Evolutionary conservation across 2,329 filamentous ascomycete genomes (phyloP).

Genomic region (Penicillium sp.): DNA sequence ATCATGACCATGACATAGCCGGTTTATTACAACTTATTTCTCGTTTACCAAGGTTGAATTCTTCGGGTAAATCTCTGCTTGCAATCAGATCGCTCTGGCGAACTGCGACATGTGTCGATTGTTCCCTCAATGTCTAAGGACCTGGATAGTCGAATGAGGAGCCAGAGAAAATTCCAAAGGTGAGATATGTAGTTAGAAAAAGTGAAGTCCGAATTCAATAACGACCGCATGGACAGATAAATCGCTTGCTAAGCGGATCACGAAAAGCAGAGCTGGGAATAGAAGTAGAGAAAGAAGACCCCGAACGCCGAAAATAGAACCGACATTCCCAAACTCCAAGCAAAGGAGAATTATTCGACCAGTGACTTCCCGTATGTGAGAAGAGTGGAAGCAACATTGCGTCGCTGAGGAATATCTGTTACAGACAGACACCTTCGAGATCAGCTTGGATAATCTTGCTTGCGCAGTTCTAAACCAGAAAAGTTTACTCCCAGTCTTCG

Average conservation of each 20-base stretch:
- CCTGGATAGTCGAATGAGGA: background rate
- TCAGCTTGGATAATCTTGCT: background rate
- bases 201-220: conserved; percentile 18
- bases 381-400: background rate
- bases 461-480: background rate
- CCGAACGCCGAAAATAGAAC: conserved; percentile 19
- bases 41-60: too few relatives aligned
- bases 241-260: conserved; percentile 22
- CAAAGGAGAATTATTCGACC: conserved; percentile 8
- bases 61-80: too few relatives aligned
- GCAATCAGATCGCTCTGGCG: background rate
- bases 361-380: background rate
- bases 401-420: background rate
- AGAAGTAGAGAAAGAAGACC: conserved; percentile 6
- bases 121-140: background rate
- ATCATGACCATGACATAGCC: conserved; percentile 3
- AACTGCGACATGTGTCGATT: background rate
- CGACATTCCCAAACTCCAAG: conserved; percentile 20
- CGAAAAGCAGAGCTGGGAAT: conserved; percentile 15
- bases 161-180: too few relatives aligned
- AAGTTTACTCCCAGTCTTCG: conserved; percentile 69
- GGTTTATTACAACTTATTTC: background rate
- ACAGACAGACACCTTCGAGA: conserved; percentile 5
- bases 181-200: conserved; percentile 15
- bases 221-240: conserved; percentile 8